Base-by-base conservation (phyloP, 139 green algal genomes). In the Zygnema circumcarinatum region DNA sequence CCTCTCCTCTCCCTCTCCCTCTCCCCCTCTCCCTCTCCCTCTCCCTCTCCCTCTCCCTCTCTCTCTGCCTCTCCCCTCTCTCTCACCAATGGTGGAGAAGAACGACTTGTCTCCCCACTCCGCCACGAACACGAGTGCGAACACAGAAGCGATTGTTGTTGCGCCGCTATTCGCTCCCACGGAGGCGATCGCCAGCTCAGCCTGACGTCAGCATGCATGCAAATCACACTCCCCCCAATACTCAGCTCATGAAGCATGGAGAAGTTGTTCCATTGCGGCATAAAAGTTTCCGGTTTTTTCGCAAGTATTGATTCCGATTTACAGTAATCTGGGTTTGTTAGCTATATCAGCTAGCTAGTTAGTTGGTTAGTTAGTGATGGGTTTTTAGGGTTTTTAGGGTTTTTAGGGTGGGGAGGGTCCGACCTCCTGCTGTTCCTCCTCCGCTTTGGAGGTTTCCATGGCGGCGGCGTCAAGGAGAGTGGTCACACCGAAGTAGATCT, bases 81-180 rank as follows among this genome's bases (percentile, higher is more conserved):
- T n/a, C n/a, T 38, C 32, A 91, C 84, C 87, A 41, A 99, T 99
- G n/a, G 97, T 99, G 0, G 97, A 96, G 52, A 99, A 92, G 91
- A 99, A 99, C 32, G 95, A 98, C 89, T 99, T 99, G 93, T 99
- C 97, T 1, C 97, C 97, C 97, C 97, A 99, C 90, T 99, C 97
- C 0, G 97, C 97, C 33, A 96, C 95, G 92, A 99, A 99, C 3
- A 99, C 97, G 0, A 99, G 93, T 1, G 93, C 84, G 87, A 99
- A 99, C 2, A 93, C 78, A 7, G 76, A 33, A 0, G n/a, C 73
- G 33, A 89, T 73, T 21, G 38, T 31, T 29, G 53, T 39, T 1
- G 62, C 2, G 22, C 7, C 82, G 16, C 69, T 38, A 1, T 79
- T 75, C 38, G 41, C 69, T 2, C 53, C 38, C 73, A 96, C 56